Conservation (phyloP, 352 stramenopile species). For the Globisporangium sylvaticum region DNA sequence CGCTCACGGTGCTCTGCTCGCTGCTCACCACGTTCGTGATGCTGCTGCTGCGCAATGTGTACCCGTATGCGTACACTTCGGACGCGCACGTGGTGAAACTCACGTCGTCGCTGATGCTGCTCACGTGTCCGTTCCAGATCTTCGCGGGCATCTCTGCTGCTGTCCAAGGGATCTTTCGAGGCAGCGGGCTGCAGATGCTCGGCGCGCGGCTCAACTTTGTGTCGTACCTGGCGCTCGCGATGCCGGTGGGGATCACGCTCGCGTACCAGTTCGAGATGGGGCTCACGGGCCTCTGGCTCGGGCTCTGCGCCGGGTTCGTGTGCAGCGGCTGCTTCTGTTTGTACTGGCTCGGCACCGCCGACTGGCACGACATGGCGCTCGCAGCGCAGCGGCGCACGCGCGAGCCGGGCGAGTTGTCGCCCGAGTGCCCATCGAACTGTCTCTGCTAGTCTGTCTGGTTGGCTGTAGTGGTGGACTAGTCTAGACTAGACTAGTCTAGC, state of each 20-base stretch:
- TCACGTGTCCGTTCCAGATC: slow-evolving; percentile 76
- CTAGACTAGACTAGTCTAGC: neutral
- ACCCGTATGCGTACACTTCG: slow-evolving; percentile 63
- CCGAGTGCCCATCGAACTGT: slow-evolving; percentile 10
- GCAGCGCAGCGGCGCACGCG: slow-evolving; percentile 55
- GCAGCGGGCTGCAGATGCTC: slow-evolving; percentile 74
- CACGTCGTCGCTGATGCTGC: slow-evolving; percentile 55
- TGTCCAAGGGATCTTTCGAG: slow-evolving; percentile 78
- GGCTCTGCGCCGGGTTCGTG: slow-evolving; percentile 62
- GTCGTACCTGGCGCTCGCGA: slow-evolving; percentile 73
- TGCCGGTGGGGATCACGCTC: slow-evolving; percentile 75
- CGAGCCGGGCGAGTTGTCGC: slow-evolving; percentile 28
- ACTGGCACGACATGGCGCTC: slow-evolving; percentile 69
- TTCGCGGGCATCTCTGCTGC: slow-evolving; percentile 72
- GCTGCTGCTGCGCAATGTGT: slow-evolving; percentile 42
- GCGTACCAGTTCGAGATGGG: slow-evolving; percentile 61
- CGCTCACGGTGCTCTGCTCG: slow-evolving; percentile 34
- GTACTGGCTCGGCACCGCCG: slow-evolving; percentile 63
- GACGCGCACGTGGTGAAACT: slow-evolving; percentile 47
- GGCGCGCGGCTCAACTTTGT: slow-evolving; percentile 85
- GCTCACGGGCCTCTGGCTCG: slow-evolving; percentile 79
- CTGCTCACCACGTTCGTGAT: slow-evolving; percentile 54
- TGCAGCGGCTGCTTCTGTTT: slow-evolving; percentile 60
- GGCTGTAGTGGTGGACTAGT: neutral
- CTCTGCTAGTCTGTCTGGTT: slow-evolving; percentile 18